Evolutionary conservation across 352 stramenopile species (phyloP), one percentile per base, ranked within the genome.

Genomic region (Phytopythium helicoides): DNA sequence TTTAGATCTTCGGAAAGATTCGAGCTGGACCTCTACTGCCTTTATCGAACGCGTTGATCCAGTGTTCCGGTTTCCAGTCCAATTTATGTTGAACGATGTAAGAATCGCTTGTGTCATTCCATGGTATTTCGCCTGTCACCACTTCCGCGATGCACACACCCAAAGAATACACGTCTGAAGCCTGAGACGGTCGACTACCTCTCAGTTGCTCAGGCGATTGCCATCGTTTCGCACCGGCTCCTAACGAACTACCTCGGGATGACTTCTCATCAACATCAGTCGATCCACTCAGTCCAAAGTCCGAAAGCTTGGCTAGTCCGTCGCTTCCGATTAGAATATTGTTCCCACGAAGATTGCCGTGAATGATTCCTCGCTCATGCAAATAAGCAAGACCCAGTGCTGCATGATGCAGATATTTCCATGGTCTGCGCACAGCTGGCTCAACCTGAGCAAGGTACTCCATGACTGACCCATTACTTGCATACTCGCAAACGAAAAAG

Each of bases 81-180:
- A n/a, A 6, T 14, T 46, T 46, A 3, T 46, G 22, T 6, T 19
- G 16, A n/a, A n/a, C 18, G 1, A 46, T 52, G 18, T 16, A 5
- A 50, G 52, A 41, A 74, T 64, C 12, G 51, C 62, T 22, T 67
- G 62, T 48, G 18, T 11, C 26, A 0, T 54, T 47, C 64, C 61
- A 77, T 1, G 67, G 67, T 15, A 63, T 18, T 8, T 57, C 40
- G 1, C 55, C 57, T 36, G 47, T 76, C 5, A 76, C 26, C 1
- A 65, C 56, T 55, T 76, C 61, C 3, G 76, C 58, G 21, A 65
- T 63, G 25, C 64, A 73, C 64, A 81, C 70, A 3, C 56, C 64
- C 10, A 81, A 62, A 6, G 49, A 58, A n/a, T 71, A 77, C 3
- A 81, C 52, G 39, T 78, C 73, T 14, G 67, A 73, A 28, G 58